A percentile compares a stretch with the other conserved stretches of the same genome.
Evolutionary conservation across 2,329 filamentous ascomycete genomes (phyloP).

Genomic region (Sporothrix protearum): DNA sequence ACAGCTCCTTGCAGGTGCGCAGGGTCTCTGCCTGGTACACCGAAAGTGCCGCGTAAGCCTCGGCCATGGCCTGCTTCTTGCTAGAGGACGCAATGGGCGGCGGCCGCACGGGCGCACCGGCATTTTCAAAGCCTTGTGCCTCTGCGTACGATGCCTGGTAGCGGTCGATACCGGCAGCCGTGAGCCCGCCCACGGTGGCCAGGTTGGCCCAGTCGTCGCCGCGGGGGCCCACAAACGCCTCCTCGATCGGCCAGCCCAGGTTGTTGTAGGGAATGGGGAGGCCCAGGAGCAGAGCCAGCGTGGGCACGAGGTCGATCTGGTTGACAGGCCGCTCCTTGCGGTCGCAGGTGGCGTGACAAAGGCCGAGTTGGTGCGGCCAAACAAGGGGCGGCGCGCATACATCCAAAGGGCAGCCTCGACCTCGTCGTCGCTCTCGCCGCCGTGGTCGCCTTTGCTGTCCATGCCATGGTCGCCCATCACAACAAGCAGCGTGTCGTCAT

Average conservation of each 20-base stretch:
- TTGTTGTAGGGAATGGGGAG: constrained; percentile 96
- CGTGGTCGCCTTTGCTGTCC: constrained; percentile 95
- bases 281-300: constrained; percentile 79
- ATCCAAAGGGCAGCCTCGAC: constrained; percentile 95
- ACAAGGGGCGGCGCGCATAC: constrained; percentile 85
- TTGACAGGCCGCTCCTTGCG: constrained; percentile 69
- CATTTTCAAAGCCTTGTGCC: constrained; percentile 65
- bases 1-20: constrained; percentile 73
- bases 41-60: constrained; percentile 57
- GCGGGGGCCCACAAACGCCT: constrained; percentile 73
- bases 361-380: constrained; percentile 69
- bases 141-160: constrained; percentile 82
- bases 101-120: constrained; percentile 51
- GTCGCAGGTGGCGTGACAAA: constrained; percentile 58
- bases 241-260: constrained; percentile 85
- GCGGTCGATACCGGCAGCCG: constrained; percentile 79
- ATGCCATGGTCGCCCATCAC: constrained; percentile 99
- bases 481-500: constrained; percentile 82
- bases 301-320: constrained; percentile 95
- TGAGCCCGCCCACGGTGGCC: constrained; percentile 69
- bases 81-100: constrained; percentile 44
- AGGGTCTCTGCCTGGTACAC: constrained; percentile 77
- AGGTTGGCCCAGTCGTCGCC: constrained; percentile 73
- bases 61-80: constrained; percentile 37
- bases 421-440: constrained; percentile 96